These are phyloP conservation scores for Jackrogersella minutella DNA, from an alignment of 495 filamentous ascomycete genomes.

Conservation along the genomic window DNA sequence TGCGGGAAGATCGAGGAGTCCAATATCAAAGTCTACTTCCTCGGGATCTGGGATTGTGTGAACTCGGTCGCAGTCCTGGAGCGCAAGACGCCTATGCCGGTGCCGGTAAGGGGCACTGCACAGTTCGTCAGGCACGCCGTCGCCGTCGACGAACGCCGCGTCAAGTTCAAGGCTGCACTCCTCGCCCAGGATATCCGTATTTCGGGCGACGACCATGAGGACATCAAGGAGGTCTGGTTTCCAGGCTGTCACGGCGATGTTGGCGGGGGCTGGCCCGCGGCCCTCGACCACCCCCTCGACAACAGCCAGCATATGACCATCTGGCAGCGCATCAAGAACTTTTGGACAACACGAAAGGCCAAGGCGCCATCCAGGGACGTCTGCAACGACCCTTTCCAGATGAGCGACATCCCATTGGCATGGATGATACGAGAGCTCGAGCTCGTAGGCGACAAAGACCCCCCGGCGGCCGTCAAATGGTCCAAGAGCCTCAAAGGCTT, in stretches of 20 bases:
- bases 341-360: slow-evolving; percentile 38
- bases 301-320: slow-evolving; percentile 26
- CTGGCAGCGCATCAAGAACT: slow-evolving; percentile 38
- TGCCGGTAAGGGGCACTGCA: slow-evolving; percentile 43
- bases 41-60: slow-evolving; percentile 58
- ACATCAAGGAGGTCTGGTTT: slow-evolving; percentile 47
- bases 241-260: slow-evolving; percentile 54
- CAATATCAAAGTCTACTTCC: slow-evolving; percentile 49
- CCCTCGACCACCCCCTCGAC: slow-evolving; percentile 9
- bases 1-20: slow-evolving; percentile 27
- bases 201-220: slow-evolving; percentile 27
- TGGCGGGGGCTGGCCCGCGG: slow-evolving; percentile 48
- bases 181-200: slow-evolving; percentile 41
- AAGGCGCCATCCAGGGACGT: slow-evolving; percentile 30
- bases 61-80: slow-evolving; percentile 50
- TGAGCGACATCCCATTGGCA: slow-evolving; percentile 50
- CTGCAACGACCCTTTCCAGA: slow-evolving; percentile 36
- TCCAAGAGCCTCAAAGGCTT: slow-evolving; percentile 31
- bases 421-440: slow-evolving; percentile 55
- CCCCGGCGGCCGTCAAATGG: slow-evolving; percentile 36
- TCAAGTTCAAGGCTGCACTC: slow-evolving; percentile 52
- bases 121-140: slow-evolving; percentile 54
- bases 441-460: slow-evolving; percentile 32
- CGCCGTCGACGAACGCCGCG: slow-evolving; percentile 55
- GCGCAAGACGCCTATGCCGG: slow-evolving; percentile 55